phyloP scores from a whole-genome alignment of 345 rosid genomes.

The Syzygium aromaticum region DNA sequence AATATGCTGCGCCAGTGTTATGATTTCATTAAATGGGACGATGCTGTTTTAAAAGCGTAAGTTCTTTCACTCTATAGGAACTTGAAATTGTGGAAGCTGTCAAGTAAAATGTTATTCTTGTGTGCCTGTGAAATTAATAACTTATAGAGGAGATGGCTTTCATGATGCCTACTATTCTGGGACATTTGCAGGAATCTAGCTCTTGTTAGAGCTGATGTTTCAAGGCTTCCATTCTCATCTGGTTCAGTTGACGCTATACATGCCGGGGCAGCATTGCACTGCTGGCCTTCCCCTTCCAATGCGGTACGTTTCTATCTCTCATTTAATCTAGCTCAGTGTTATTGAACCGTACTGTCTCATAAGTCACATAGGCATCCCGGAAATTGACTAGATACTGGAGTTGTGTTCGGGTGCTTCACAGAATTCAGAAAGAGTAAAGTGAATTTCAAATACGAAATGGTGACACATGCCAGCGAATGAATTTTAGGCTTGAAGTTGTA shows the following conservation, averaged over 20 bases:
- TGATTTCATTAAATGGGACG: conserved; percentile 65
- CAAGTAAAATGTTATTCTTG: background rate
- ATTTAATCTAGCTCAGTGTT: background rate
- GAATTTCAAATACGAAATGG: background rate
- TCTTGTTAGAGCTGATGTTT: conserved; percentile 87
- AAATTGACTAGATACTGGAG: background rate
- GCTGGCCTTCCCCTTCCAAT: conserved; percentile 95
- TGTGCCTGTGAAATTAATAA: background rate
- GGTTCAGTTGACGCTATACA: conserved; percentile 81
- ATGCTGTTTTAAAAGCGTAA: conserved; percentile 28
- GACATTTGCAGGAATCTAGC: conserved; percentile 56
- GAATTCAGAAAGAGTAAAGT: background rate
- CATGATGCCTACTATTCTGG: background rate
- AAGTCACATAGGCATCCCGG: background rate
- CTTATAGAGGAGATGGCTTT: background rate
- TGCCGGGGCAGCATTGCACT: conserved; percentile 94
- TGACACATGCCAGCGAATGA: background rate
- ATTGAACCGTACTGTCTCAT: background rate
- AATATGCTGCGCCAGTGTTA: conserved; percentile 92
- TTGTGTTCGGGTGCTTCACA: background rate
- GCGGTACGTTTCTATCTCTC: conserved; percentile 37
- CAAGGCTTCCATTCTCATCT: conserved; percentile 79
- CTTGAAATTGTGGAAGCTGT: background rate
- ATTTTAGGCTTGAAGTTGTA: background rate
- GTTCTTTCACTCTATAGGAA: background rate